Evolutionary conservation across 352 stramenopile species (phyloP).

Genomic region (Globisporangium nagaii): DNA sequence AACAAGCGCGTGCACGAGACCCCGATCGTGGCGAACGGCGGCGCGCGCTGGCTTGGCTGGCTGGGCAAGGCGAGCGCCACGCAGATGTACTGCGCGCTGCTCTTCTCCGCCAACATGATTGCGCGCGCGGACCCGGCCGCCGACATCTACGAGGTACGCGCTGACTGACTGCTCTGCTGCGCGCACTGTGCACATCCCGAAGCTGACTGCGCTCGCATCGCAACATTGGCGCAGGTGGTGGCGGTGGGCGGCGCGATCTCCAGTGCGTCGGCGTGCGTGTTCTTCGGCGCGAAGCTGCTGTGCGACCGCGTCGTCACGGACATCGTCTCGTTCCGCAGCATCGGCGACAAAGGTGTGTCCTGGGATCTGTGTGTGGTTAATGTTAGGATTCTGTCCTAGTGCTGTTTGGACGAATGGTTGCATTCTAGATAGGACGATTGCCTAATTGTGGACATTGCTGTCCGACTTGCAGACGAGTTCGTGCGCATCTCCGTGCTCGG

Average conservation of each 20-base stretch:
- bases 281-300: slow-evolving; percentile 64
- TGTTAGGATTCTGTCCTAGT: neutral
- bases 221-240: slow-evolving; percentile 23
- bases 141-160: slow-evolving; percentile 57
- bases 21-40: slow-evolving; percentile 42
- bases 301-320: slow-evolving; percentile 73
- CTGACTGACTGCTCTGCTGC: no score
- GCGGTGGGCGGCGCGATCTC: slow-evolving; percentile 51
- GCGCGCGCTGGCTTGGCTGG: slow-evolving; percentile 45
- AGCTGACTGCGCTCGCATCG: neutral
- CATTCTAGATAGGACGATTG: neutral
- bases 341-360: slow-evolving; percentile 43
- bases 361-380: neutral
- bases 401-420: no score
- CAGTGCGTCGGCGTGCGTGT: slow-evolving; percentile 59
- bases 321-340: slow-evolving; percentile 51
- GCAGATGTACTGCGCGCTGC: slow-evolving; percentile 72
- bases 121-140: slow-evolving; percentile 44
- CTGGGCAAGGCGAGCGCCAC: slow-evolving; percentile 50
- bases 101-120: slow-evolving; percentile 58
- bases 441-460: neutral
- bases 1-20: slow-evolving; percentile 48
- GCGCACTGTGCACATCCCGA: neutral
- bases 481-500: slow-evolving; percentile 46
- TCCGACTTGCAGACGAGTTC: slow-evolving; percentile 31